Percentiles rank a stretch among this genome's conserved stretches.
phyloP scores from a whole-genome alignment of 2,329 filamentous ascomycete genomes.

The Cryphonectria japonica region DNA sequence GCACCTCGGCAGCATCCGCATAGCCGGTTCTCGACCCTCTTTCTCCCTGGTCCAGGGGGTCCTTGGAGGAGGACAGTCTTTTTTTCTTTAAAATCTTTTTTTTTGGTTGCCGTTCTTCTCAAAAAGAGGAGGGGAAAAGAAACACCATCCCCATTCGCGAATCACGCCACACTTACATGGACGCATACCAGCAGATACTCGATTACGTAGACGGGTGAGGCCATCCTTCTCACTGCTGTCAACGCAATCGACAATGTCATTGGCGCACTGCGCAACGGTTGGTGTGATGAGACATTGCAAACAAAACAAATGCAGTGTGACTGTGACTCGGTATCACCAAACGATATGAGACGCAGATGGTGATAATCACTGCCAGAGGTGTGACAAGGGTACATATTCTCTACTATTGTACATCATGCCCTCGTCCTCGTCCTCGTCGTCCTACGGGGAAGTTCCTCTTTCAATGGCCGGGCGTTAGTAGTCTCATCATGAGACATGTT shows the following conservation, averaged over 20 bases:
- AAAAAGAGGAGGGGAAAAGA: no score
- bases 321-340: not conserved
- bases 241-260: not conserved
- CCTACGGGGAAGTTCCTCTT: not conserved
- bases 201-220: not conserved
- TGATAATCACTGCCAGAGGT: not conserved
- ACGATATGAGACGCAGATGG: not conserved
- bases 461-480: not conserved
- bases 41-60: no score
- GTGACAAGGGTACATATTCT: not conserved
- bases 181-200: not conserved
- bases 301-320: slow-evolving; percentile 1
- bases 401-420: not conserved
- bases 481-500: not conserved
- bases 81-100: no score
- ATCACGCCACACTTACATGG: not conserved
- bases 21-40: slow-evolving; percentile 63
- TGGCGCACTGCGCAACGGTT: not conserved
- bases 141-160: not conserved
- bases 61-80: not conserved
- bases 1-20: slow-evolving; percentile 63
- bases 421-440: no score
- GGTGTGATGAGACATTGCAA: not conserved
- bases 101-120: no score
- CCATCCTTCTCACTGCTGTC: not conserved